Conservation (phyloP, 805 yeast species). For the Hanseniaspora pseudoguilliermondii region DNA sequence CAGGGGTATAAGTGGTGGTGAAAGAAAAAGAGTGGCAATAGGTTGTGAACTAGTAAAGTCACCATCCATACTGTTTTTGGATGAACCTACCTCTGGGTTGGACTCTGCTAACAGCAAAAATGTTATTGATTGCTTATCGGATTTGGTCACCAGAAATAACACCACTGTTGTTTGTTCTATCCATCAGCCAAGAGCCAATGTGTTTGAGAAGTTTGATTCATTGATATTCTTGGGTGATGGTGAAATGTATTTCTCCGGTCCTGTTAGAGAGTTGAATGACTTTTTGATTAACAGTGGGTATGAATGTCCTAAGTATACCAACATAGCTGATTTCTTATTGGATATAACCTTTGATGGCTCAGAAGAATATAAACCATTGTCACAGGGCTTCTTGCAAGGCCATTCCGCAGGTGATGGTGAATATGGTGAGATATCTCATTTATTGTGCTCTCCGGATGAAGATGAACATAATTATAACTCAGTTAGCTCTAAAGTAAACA, state of each 20-base stretch:
- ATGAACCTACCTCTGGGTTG: conserved; percentile 91
- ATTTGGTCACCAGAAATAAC: conserved; percentile 64
- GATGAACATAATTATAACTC: conserved; percentile 14
- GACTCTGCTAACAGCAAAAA: conserved; percentile 89
- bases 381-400: conserved; percentile 15
- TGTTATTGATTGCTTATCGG: conserved; percentile 73
- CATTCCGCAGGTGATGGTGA: conserved; percentile 49
- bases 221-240: conserved; percentile 74
- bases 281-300: conserved; percentile 67
- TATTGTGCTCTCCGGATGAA: conserved; percentile 16
- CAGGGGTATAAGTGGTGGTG: conserved; percentile 79
- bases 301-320: conserved; percentile 76
- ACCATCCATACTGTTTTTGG: conserved; percentile 69
- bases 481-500: background rate
- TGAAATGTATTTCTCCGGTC: conserved; percentile 75
- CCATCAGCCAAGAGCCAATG: conserved; percentile 94
- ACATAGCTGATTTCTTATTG: conserved; percentile 84
- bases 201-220: conserved; percentile 80
- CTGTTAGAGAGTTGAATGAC: conserved; percentile 58
- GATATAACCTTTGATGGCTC: conserved; percentile 65
- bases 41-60: conserved; percentile 88
- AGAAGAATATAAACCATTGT: conserved; percentile 13
- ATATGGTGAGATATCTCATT: conserved; percentile 56
- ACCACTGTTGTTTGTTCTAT: conserved; percentile 87
- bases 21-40: conserved; percentile 78